Evolutionary conservation across 1,139 yeast genomes (phyloP).

Genomic region (Magnusiomyces magnusii): DNA sequence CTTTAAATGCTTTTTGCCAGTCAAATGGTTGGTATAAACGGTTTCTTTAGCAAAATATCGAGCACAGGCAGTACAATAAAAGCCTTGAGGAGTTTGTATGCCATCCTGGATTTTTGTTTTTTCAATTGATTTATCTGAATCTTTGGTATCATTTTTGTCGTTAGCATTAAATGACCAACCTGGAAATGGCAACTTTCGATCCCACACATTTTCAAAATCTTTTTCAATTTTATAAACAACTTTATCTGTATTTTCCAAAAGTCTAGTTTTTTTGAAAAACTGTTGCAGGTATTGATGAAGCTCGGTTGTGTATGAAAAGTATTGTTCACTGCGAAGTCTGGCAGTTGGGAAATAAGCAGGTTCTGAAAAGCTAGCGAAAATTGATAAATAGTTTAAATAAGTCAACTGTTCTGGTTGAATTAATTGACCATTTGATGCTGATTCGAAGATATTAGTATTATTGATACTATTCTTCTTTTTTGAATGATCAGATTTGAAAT

Average conservation of each 20-base stretch:
- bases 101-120: slow-evolving; percentile 8
- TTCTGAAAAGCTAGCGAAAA: slow-evolving; percentile 39
- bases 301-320: slow-evolving; percentile 39
- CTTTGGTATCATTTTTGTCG: slow-evolving; percentile 31
- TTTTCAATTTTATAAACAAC: slow-evolving; percentile 33
- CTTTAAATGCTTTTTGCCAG: slow-evolving; percentile 70
- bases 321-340: slow-evolving; percentile 31
- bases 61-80: slow-evolving; percentile 57
- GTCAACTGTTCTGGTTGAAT: slow-evolving; percentile 26
- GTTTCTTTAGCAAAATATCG: slow-evolving; percentile 56
- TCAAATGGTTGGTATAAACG: slow-evolving; percentile 61
- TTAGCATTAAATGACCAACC: slow-evolving; percentile 22
- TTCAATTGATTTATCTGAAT: no score
- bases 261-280: slow-evolving; percentile 44
- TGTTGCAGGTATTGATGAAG: slow-evolving; percentile 42
- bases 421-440: background rate
- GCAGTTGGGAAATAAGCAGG: slow-evolving; percentile 20
- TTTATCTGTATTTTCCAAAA: slow-evolving; percentile 41
- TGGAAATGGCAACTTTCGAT: slow-evolving; percentile 19
- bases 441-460: slow-evolving; percentile 5
- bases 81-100: slow-evolving; percentile 15
- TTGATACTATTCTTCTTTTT: background rate
- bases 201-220: slow-evolving; percentile 33
- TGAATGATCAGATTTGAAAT: slow-evolving; percentile 15
- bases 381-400: slow-evolving; percentile 47